Evolutionary conservation across 371 early-diverging fungal species (phyloP).

Genomic region (Amoeboaphelidium occidentale): DNA sequence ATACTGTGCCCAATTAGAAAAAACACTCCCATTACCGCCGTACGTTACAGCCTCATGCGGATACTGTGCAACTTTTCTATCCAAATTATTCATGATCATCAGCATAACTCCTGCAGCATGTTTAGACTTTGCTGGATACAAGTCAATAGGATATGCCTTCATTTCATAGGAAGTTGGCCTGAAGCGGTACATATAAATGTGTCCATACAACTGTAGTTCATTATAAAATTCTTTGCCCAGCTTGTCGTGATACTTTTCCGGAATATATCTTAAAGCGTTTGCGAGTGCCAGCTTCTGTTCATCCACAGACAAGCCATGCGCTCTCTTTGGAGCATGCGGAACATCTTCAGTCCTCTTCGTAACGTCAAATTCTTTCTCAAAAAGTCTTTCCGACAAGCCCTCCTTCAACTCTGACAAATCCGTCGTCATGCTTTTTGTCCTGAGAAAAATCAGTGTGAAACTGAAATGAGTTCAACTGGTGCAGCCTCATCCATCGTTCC

Average conservation of each 20-base stretch:
- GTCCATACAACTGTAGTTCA: slow-evolving; percentile 3
- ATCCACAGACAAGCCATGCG: neutral
- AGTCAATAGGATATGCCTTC: slow-evolving; percentile 1
- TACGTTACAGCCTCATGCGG: slow-evolving; percentile 5
- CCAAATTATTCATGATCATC: slow-evolving; percentile 6
- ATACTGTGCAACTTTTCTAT: slow-evolving; percentile 1
- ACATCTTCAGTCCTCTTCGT: neutral
- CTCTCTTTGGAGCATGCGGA: slow-evolving; percentile 3
- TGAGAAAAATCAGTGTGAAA: no score
- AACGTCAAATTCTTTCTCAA: neutral
- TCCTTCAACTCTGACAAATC: neutral
- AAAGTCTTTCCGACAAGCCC: neutral
- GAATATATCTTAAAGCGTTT: slow-evolving; percentile 3
- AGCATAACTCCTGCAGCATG: slow-evolving; percentile 5
- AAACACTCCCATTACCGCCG: slow-evolving; percentile 4
- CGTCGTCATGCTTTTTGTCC: no score
- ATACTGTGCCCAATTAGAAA: slow-evolving; percentile 5
- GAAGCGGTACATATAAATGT: slow-evolving; percentile 5
- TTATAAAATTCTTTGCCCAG: neutral
- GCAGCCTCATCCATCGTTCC: no score
- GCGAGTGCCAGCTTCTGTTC: slow-evolving; percentile 1
- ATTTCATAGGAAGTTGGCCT: slow-evolving; percentile 4
- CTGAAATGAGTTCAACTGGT: no score
- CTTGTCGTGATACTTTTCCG: neutral
- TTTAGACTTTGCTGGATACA: neutral